Percentiles rank a stretch among this genome's conserved stretches.
These are phyloP conservation scores for Bonnemaisonia californica DNA, from an alignment of 31 red algal genomes.

Conservation along the genomic window DNA sequence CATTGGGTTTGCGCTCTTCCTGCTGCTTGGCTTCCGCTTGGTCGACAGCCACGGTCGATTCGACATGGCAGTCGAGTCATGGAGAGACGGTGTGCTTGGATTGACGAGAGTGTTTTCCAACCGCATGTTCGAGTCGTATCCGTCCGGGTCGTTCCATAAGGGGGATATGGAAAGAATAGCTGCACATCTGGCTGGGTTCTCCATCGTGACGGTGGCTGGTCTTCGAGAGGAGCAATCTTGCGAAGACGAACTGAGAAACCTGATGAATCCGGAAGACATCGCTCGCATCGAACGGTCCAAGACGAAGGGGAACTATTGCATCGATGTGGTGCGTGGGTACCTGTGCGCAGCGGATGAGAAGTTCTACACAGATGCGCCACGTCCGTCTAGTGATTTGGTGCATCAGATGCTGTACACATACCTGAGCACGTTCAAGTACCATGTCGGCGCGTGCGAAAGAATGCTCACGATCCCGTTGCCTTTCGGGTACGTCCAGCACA, in stretches of 20 bases:
- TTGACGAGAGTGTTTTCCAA: not conserved
- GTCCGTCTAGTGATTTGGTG: conserved; percentile 10
- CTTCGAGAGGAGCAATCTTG: conserved; percentile 17
- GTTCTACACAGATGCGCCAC: not conserved
- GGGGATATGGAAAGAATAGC: conserved; percentile 36
- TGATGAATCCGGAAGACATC: conserved; percentile 41
- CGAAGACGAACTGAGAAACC: not conserved
- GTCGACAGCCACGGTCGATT: conserved; percentile 50
- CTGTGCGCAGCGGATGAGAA: conserved; percentile 3
- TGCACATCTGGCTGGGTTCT: conserved; percentile 39
- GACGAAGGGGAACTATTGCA: conserved; percentile 35
- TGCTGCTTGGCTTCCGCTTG: conserved; percentile 53
- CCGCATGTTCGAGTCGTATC: conserved; percentile 28
- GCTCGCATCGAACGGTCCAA: not conserved
- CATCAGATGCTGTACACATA: conserved; percentile 25
- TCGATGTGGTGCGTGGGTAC: conserved; percentile 44
- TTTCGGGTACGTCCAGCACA: conserved; percentile 52
- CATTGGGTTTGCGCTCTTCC: conserved; percentile 65
- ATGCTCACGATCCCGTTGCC: conserved; percentile 47
- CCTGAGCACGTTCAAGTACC: conserved; percentile 8
- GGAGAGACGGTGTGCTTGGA: conserved; percentile 15
- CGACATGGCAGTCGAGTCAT: conserved; percentile 12
- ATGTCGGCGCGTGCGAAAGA: conserved; percentile 23
- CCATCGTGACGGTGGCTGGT: not conserved
- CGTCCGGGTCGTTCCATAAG: conserved; percentile 9